phyloP scores from a whole-genome alignment of 192 early-diverging fungal species.

The Linnemannia schmuckeri region DNA sequence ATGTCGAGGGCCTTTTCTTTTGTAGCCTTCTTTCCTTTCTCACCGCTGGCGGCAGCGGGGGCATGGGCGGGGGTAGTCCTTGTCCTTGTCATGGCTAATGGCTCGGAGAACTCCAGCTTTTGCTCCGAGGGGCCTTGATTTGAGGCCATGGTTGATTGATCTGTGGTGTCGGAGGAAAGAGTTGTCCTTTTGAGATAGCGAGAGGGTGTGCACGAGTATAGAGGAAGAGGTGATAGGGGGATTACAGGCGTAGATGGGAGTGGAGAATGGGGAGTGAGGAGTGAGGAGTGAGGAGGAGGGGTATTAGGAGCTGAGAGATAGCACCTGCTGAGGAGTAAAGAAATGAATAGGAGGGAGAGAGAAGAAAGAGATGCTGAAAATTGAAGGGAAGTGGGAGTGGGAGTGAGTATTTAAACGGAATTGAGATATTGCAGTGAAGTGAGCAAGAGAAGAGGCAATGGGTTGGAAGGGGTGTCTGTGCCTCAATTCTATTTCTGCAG shows the following conservation, averaged over 20 bases:
- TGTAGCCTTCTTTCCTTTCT: constrained; percentile 16
- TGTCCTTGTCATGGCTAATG: constrained; percentile 48
- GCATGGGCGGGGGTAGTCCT: constrained; percentile 11
- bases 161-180: neutral
- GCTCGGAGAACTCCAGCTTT: constrained; percentile 21
- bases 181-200: neutral
- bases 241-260: neutral
- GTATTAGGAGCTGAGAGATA: neutral
- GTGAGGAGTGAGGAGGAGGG: neutral
- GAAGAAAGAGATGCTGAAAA: neutral
- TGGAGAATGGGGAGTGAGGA: neutral
- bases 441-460: too few species aligned
- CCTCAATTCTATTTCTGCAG: constrained; percentile 7
- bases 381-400: neutral
- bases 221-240: neutral
- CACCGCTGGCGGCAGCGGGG: neutral
- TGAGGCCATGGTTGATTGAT: neutral
- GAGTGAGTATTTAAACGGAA: neutral
- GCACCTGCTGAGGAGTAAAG: neutral
- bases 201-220: neutral
- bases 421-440: neutral
- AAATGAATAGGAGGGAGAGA: neutral
- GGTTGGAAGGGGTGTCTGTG: neutral
- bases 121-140: neutral
- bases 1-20: constrained; percentile 63